Evolutionary conservation across 345 rosid genomes (phyloP).

Genomic region (Eucalyptus dawsonii): DNA sequence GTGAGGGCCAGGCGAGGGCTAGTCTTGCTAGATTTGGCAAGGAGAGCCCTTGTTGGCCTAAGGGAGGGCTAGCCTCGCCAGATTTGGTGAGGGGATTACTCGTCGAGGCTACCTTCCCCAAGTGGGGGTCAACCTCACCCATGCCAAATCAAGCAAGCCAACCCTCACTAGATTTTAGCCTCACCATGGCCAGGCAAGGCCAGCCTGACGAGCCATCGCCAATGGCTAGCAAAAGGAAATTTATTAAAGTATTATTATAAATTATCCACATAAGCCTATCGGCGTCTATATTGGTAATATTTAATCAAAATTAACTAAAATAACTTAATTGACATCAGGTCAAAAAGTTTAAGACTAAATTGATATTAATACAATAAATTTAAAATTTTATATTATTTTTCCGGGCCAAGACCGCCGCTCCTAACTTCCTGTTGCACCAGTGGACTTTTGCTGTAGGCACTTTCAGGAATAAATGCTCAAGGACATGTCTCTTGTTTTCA

Average conservation of each 20-base stretch:
- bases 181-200: too few species aligned
- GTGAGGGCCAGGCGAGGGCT: accelerated
- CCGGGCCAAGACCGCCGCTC: not conserved
- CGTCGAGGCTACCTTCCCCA: accelerated
- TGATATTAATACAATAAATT: accelerated
- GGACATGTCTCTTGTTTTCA: not conserved
- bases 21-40: too few species aligned
- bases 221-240: accelerated
- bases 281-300: accelerated
- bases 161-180: too few species aligned
- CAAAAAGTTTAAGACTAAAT: not conserved
- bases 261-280: too few species aligned
- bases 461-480: not conserved
- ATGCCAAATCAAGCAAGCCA: too few species aligned
- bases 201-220: accelerated
- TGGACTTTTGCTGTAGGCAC: not conserved
- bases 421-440: not conserved
- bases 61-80: accelerated
- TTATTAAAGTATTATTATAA: too few species aligned
- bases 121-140: too few species aligned
- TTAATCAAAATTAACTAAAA: too few species aligned
- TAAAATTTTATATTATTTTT: too few species aligned
- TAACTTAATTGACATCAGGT: accelerated
- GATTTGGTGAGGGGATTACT: too few species aligned
- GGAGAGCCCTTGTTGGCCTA: too few species aligned